Evolutionary conservation across 192 early-diverging fungal genomes (phyloP).

Genomic region (Rhizophagus prolifer): DNA sequence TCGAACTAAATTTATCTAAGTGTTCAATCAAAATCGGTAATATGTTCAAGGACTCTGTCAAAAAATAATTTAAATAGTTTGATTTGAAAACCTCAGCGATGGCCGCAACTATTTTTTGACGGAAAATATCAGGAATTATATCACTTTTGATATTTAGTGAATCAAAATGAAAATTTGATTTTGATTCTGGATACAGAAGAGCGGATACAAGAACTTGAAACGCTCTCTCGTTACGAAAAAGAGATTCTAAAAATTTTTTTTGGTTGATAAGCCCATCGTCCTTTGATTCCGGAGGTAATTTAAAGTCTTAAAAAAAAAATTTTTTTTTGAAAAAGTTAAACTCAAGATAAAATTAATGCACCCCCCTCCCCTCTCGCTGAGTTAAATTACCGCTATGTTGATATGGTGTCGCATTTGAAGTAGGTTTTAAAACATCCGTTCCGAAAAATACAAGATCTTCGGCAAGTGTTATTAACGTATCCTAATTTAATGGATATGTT

Average conservation of each 20-base stretch:
- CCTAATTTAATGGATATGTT: constrained; percentile 30
- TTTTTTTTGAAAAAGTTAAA: not conserved
- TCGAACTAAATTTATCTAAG: constrained; percentile 45
- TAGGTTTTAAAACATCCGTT: constrained; percentile 40
- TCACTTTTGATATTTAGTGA: not conserved
- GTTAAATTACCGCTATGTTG: constrained; percentile 52
- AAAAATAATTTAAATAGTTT: constrained; percentile 61
- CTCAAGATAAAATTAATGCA: no score
- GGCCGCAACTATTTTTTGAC: constrained; percentile 35
- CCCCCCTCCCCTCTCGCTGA: no score
- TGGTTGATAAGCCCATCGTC: no score
- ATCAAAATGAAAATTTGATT: not conserved
- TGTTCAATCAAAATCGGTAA: constrained; percentile 55
- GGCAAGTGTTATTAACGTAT: constrained; percentile 43
- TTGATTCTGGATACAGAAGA: constrained; percentile 41
- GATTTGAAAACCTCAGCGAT: constrained; percentile 44
- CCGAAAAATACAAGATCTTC: constrained; percentile 53
- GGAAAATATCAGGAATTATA: constrained; percentile 36
- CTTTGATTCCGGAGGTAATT: constrained; percentile 39
- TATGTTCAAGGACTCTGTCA: constrained; percentile 47
- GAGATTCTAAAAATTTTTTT: constrained; percentile 43
- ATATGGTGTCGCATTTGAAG: constrained; percentile 49
- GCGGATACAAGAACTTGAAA: constrained; percentile 47
- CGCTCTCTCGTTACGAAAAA: constrained; percentile 49
- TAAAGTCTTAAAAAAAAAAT: constrained; percentile 42